phyloP scores from a whole-genome alignment of 1,284 basidiomycete genomes.

The Leccinum variabile region DNA sequence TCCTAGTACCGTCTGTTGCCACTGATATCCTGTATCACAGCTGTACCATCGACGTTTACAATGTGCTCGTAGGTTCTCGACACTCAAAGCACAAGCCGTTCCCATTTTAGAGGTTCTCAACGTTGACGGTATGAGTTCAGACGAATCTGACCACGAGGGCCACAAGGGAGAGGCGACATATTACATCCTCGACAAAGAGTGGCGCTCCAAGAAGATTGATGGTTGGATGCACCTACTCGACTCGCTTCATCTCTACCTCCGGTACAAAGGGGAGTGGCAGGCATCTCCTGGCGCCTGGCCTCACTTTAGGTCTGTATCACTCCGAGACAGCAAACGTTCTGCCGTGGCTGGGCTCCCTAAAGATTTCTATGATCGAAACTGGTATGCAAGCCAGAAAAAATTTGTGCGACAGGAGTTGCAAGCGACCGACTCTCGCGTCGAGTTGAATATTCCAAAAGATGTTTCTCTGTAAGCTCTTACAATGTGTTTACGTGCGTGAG shows the following conservation, averaged over 20 bases:
- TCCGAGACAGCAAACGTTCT: not conserved
- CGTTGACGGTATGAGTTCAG: not conserved
- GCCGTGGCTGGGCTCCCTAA: not conserved
- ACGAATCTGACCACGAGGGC: not conserved
- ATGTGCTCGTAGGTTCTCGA: not conserved
- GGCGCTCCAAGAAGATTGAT: not conserved
- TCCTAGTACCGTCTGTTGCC: not conserved
- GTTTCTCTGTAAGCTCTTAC: not conserved
- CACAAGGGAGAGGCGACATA: not conserved
- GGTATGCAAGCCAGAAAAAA: not conserved
- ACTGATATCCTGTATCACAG: not conserved
- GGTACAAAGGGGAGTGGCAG: not conserved
- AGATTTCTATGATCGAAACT: not conserved
- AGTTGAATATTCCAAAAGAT: not conserved
- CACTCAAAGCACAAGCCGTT: not conserved
- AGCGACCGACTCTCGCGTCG: not conserved
- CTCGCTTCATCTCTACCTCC: not conserved
- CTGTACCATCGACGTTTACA: not conserved
- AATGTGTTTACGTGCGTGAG: not conserved
- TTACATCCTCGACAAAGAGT: not conserved
- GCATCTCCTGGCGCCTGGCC: not conserved
- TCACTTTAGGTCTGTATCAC: not conserved
- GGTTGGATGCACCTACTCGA: not conserved
- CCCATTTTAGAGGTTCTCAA: not conserved
- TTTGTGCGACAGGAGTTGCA: not conserved